Percentiles rank a stretch among this genome's conserved stretches.
Conservation (phyloP, 805 yeast species). For the Lipomyces starkeyi region DNA sequence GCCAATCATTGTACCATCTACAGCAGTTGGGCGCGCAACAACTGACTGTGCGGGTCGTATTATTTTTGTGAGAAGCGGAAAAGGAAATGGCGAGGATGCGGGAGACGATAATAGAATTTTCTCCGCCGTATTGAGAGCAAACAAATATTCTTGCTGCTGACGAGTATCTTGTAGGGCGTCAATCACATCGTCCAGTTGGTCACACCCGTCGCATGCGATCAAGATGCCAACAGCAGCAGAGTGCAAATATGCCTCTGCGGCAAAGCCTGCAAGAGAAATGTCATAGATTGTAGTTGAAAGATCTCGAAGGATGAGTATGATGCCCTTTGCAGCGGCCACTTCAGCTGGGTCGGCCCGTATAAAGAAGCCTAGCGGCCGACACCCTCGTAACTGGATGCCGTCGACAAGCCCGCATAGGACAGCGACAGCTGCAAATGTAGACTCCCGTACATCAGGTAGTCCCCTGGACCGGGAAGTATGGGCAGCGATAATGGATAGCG, state of each 20-base stretch:
- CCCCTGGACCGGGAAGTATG: background rate
- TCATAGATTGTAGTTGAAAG: slow-evolving; percentile 22
- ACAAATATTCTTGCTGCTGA: slow-evolving; percentile 18
- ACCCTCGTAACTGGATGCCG: slow-evolving; percentile 14
- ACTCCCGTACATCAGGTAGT: slow-evolving; percentile 5
- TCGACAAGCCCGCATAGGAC: slow-evolving; percentile 24
- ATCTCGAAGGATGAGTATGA: slow-evolving; percentile 18
- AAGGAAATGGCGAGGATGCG: slow-evolving; percentile 11
- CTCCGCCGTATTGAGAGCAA: slow-evolving; percentile 30
- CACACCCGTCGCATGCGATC: background rate
- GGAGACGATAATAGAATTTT: slow-evolving; percentile 26
- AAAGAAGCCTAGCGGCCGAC: background rate
- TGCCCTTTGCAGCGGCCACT: slow-evolving; percentile 1
- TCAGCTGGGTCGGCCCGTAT: background rate
- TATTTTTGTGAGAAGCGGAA: slow-evolving; percentile 1
- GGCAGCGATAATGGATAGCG: background rate
- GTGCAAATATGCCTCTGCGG: slow-evolving; percentile 27
- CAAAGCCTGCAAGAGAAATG: slow-evolving; percentile 27
- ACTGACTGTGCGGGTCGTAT: slow-evolving; percentile 15
- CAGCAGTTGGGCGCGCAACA: slow-evolving; percentile 6
- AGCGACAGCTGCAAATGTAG: slow-evolving; percentile 21
- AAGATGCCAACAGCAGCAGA: slow-evolving; percentile 30
- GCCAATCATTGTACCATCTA: background rate
- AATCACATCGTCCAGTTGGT: slow-evolving; percentile 8
- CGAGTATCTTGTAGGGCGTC: slow-evolving; percentile 6